Evolutionary conservation across 495 filamentous ascomycete genomes (phyloP).

Genomic region (Xylaria scruposa): DNA sequence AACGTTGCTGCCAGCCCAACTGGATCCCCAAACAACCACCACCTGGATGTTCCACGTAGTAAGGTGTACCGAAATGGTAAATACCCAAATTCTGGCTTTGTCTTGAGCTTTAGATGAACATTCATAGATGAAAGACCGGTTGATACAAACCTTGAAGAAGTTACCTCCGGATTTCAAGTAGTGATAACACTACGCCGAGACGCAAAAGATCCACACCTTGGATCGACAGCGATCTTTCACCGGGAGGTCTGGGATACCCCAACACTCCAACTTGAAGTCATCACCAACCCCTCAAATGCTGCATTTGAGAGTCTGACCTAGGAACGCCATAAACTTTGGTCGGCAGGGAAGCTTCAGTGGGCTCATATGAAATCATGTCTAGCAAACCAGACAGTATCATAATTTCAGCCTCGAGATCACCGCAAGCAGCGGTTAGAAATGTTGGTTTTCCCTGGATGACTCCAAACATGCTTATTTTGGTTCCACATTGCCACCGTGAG

Average conservation of each 20-base stretch:
- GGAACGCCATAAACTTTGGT: constrained; percentile 6
- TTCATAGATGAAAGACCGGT: background rate
- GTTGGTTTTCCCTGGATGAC: background rate
- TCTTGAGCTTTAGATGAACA: background rate
- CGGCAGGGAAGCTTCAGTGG: background rate
- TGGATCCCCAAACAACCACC: background rate
- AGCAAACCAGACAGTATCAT: background rate
- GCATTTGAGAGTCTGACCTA: constrained; percentile 9
- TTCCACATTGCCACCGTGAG: constrained; percentile 5
- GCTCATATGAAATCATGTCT: background rate
- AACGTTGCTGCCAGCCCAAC: constrained; percentile 10
- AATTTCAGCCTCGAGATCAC: background rate
- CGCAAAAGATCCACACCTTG: constrained; percentile 20
- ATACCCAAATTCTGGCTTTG: background rate
- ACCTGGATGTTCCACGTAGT: constrained; percentile 11
- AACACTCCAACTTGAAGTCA: constrained; percentile 26
- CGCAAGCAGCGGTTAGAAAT: background rate
- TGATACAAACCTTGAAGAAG: background rate
- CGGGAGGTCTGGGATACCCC: background rate
- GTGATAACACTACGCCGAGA: constrained; percentile 5
- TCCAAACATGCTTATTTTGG: background rate
- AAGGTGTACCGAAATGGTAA: constrained; percentile 1
- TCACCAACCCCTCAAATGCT: constrained; percentile 9
- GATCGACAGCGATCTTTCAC: background rate
- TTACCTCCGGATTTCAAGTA: constrained; percentile 4